phyloP scores from a whole-genome alignment of 805 yeast genomes.

The Hanseniaspora nectarophila region DNA sequence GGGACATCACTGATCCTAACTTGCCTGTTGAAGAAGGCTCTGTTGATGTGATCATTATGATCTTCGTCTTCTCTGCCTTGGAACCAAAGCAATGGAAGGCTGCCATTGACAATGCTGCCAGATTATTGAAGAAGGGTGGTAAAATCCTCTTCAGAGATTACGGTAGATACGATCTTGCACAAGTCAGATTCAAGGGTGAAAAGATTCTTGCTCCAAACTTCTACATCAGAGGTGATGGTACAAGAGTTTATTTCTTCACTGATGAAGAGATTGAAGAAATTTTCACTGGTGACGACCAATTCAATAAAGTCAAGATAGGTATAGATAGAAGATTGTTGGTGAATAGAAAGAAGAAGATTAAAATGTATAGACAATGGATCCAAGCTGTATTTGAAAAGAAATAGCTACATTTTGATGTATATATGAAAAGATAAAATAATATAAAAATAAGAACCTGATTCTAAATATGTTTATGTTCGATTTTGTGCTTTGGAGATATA shows the following conservation, averaged over 20 bases:
- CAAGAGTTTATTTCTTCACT: slow-evolving; percentile 91
- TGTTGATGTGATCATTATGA: slow-evolving; percentile 86
- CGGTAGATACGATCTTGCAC: slow-evolving; percentile 92
- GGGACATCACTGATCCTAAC: slow-evolving; percentile 74
- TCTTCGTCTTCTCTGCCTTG: slow-evolving; percentile 85
- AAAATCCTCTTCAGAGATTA: slow-evolving; percentile 81
- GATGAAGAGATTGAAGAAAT: slow-evolving; percentile 78
- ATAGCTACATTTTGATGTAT: no score
- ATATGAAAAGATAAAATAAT: neutral
- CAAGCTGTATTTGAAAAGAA: slow-evolving; percentile 69
- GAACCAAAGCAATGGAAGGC: slow-evolving; percentile 82
- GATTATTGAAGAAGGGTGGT: slow-evolving; percentile 85
- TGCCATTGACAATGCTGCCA: slow-evolving; percentile 60
- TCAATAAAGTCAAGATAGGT: slow-evolving; percentile 64
- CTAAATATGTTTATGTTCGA: no score
- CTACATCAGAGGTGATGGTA: slow-evolving; percentile 95
- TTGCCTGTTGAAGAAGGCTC: slow-evolving; percentile 81
- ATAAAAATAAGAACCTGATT: neutral
- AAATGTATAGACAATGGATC: slow-evolving; percentile 94
- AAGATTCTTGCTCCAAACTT: slow-evolving; percentile 83
- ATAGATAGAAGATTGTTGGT: slow-evolving; percentile 85
- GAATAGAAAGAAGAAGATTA: slow-evolving; percentile 79
- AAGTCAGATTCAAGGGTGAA: slow-evolving; percentile 80
- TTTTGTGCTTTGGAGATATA: neutral
- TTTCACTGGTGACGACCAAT: slow-evolving; percentile 43